phyloP scores from a whole-genome alignment of 441 rosid species.

The Eutrema salsugineum region DNA sequence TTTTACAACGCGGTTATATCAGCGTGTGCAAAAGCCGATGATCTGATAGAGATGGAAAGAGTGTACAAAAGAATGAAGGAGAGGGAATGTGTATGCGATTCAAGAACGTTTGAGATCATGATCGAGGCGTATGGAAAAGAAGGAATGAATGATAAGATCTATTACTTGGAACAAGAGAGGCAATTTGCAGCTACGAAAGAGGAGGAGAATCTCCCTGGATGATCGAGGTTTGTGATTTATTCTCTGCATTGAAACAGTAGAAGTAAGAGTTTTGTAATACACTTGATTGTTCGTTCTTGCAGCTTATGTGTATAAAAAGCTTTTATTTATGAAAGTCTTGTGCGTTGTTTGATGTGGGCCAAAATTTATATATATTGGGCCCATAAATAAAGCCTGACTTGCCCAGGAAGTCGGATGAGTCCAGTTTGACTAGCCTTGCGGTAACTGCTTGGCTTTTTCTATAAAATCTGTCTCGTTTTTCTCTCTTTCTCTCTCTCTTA shows the following conservation, averaged over 20 bases:
- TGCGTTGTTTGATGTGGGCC: slow-evolving; percentile 10
- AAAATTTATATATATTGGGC: neutral
- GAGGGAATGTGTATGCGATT: slow-evolving; percentile 52
- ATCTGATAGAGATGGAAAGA: slow-evolving; percentile 92
- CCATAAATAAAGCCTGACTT: neutral
- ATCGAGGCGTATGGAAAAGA: slow-evolving; percentile 67
- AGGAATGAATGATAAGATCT: slow-evolving; percentile 83
- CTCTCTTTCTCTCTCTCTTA: neutral
- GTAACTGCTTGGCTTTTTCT: slow-evolving; percentile 17
- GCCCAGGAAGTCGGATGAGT: neutral
- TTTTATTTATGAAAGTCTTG: neutral
- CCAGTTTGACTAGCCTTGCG: neutral
- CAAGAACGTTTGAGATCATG: slow-evolving; percentile 64
- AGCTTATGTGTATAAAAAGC: slow-evolving; percentile 25
- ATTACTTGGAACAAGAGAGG: slow-evolving; percentile 69
- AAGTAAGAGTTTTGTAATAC: slow-evolving; percentile 13
- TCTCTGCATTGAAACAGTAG: neutral
- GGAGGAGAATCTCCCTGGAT: slow-evolving; percentile 22
- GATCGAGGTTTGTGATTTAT: slow-evolving; percentile 4
- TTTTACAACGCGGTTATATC: slow-evolving; percentile 71
- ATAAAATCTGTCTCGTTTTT: slow-evolving; percentile 3
- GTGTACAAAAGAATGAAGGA: slow-evolving; percentile 78
- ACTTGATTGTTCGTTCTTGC: slow-evolving; percentile 28
- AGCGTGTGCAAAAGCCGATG: slow-evolving; percentile 80
- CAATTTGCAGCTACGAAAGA: slow-evolving; percentile 25